A percentile compares a stretch with the other conserved stretches of the same genome.
Conservation (phyloP, 495 filamentous ascomycete genomes). For the Neurospora tetrasperma region DNA sequence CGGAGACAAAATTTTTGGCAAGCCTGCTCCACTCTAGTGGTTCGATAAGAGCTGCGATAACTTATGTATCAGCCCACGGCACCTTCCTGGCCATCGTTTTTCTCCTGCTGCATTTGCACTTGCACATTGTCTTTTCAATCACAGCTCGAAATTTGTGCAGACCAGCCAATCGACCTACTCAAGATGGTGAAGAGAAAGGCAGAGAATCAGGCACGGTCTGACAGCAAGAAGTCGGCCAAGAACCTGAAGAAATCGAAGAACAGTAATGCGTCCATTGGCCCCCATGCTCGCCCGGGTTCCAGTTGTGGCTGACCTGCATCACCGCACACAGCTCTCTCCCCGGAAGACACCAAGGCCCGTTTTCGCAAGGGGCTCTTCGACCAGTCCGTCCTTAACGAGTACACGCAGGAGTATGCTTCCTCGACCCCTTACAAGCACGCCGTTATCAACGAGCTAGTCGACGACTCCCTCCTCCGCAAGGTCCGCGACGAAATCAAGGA, state of each 20-base stretch:
- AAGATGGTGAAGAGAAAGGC: constrained; percentile 41
- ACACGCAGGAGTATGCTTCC: constrained; percentile 56
- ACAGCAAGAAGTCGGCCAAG: constrained; percentile 26
- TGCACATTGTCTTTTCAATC: not conserved
- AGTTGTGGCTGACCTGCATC: constrained; percentile 11
- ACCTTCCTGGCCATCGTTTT: constrained; percentile 1
- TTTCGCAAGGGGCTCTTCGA: constrained; percentile 77
- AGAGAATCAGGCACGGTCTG: constrained; percentile 16
- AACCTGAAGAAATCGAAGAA: constrained; percentile 32
- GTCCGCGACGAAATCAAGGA: constrained; percentile 83
- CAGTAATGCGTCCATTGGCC: constrained; percentile 19
- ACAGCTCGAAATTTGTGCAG: not conserved
- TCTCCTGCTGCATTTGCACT: not conserved
- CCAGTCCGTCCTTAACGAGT: constrained; percentile 50
- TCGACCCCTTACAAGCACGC: constrained; percentile 84
- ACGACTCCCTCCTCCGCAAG: constrained; percentile 66
- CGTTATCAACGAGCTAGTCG: constrained; percentile 72
- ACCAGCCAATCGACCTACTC: constrained; percentile 14
- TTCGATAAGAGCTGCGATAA: not conserved
- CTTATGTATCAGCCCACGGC: not conserved
- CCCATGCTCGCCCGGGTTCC: constrained; percentile 5
- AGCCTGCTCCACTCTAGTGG: not conserved
- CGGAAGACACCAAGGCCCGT: constrained; percentile 36
- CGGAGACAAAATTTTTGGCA: not conserved
- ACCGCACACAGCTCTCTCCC: constrained; percentile 26